These are phyloP conservation scores for Megacollybia marginata DNA, from an alignment of 768 basidiomycete genomes.

Conservation along the genomic window DNA sequence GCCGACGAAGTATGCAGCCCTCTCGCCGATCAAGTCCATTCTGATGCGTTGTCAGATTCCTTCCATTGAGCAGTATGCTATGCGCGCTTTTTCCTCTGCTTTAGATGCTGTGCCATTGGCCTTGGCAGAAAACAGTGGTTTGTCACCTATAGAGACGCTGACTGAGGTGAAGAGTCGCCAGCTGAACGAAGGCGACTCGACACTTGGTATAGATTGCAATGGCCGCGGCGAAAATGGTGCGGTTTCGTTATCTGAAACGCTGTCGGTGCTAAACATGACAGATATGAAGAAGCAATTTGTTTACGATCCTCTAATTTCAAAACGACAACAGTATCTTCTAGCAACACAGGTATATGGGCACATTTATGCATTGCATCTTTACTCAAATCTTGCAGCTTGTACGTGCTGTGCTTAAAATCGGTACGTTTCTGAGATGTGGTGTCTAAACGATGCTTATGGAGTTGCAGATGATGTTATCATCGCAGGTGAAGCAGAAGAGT, in stretches of 20 bases:
- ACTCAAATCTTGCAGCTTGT: conserved; percentile 45
- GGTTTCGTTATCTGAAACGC: conserved; percentile 14
- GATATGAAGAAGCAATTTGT: conserved; percentile 99
- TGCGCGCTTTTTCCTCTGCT: conserved; percentile 97
- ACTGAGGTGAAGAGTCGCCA: conserved; percentile 93
- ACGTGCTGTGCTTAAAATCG: conserved; percentile 83
- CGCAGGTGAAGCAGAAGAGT: conserved; percentile 64
- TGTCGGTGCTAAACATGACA: conserved; percentile 20
- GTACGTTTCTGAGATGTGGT: conserved; percentile 29
- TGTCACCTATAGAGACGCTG: conserved; percentile 95
- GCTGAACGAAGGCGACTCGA: conserved; percentile 76
- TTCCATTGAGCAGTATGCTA: conserved; percentile 97
- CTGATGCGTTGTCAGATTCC: conserved; percentile 54
- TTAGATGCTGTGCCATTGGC: conserved; percentile 94
- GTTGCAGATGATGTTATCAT: conserved; percentile 70
- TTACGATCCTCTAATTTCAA: conserved; percentile 95
- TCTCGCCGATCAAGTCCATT: not conserved
- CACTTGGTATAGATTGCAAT: conserved; percentile 89
- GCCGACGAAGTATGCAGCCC: conserved; percentile 74
- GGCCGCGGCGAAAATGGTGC: conserved; percentile 80
- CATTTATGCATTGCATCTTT: conserved; percentile 1
- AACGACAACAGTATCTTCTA: conserved; percentile 92
- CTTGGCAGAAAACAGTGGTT: conserved; percentile 94
- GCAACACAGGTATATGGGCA: conserved; percentile 75
- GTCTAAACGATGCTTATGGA: not conserved